Percentiles rank a stretch among this genome's conserved stretches.
Conservation (phyloP, 352 stramenopile species). For the Pilasporangium apinafurcum region DNA sequence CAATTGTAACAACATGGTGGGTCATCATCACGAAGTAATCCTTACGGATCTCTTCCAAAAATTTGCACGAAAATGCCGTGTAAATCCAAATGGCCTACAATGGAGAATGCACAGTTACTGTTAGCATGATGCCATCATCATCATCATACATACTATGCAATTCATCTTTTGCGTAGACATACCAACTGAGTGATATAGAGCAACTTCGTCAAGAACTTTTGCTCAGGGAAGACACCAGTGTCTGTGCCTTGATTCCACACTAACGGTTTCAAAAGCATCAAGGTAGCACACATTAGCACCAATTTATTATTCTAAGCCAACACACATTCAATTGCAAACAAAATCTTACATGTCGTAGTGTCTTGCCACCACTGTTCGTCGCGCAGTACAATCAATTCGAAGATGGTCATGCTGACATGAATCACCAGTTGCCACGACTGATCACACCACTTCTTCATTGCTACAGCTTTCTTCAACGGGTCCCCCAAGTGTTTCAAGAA, state of each 20-base stretch:
- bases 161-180: constrained; percentile 1
- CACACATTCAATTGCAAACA: background rate
- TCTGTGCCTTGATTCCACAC: constrained; percentile 76
- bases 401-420: constrained; percentile 79
- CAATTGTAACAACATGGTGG: constrained; percentile 84
- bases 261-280: constrained; percentile 12
- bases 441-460: constrained; percentile 87
- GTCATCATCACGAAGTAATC: constrained; percentile 90
- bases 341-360: constrained; percentile 58
- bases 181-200: constrained; percentile 83
- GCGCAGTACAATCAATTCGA: constrained; percentile 74
- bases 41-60: constrained; percentile 84
- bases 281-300: background rate
- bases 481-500: constrained; percentile 78
- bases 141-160: background rate
- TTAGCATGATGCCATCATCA: no score
- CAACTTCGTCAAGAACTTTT: constrained; percentile 79
- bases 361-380: constrained; percentile 86
- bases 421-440: constrained; percentile 86
- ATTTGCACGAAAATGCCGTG: constrained; percentile 87
- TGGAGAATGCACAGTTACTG: background rate
- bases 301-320: background rate
- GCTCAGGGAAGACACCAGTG: constrained; percentile 64
- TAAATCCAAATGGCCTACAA: constrained; percentile 84
- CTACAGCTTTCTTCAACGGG: constrained; percentile 71